A percentile compares a stretch with the other conserved stretches of the same genome.
Evolutionary conservation across 2,329 filamentous ascomycete species (phyloP).

Genomic region (Pseudogymnoascus sp.): DNA sequence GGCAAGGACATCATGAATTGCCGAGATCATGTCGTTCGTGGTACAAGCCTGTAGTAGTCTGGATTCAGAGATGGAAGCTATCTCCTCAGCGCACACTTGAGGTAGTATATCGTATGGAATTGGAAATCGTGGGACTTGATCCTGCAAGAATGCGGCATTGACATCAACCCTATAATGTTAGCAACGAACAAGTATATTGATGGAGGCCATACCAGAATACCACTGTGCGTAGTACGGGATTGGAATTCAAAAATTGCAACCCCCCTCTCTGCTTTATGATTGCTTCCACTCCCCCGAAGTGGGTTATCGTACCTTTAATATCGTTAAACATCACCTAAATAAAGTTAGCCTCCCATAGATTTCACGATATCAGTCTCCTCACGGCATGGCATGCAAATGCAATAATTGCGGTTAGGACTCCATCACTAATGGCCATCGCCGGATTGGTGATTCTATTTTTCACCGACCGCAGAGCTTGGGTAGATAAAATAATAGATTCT

Average conservation of each 20-base stretch:
- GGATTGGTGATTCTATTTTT: slow-evolving; percentile 13
- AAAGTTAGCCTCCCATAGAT: neutral
- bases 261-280: slow-evolving; percentile 13
- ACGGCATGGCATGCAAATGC: slow-evolving; percentile 15
- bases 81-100: neutral
- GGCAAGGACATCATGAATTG: neutral
- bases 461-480: slow-evolving; percentile 13
- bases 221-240: slow-evolving; percentile 11
- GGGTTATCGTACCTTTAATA: slow-evolving; percentile 4
- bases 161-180: slow-evolving; percentile 12
- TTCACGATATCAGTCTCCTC: neutral
- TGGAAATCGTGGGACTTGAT: slow-evolving; percentile 13
- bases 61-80: neutral
- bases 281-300: slow-evolving; percentile 12
- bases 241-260: neutral
- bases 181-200: neutral
- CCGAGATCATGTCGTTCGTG: neutral
- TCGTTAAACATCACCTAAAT: slow-evolving; percentile 16
- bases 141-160: slow-evolving; percentile 12
- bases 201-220: slow-evolving; percentile 13
- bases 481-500: slow-evolving; percentile 14
- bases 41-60: neutral
- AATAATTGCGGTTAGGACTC: slow-evolving; percentile 11
- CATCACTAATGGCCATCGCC: slow-evolving; percentile 3
- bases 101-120: slow-evolving; percentile 13